These are phyloP conservation scores for Spathaspora arborariae DNA, from an alignment of 805 yeast genomes.

Conservation along the genomic window DNA sequence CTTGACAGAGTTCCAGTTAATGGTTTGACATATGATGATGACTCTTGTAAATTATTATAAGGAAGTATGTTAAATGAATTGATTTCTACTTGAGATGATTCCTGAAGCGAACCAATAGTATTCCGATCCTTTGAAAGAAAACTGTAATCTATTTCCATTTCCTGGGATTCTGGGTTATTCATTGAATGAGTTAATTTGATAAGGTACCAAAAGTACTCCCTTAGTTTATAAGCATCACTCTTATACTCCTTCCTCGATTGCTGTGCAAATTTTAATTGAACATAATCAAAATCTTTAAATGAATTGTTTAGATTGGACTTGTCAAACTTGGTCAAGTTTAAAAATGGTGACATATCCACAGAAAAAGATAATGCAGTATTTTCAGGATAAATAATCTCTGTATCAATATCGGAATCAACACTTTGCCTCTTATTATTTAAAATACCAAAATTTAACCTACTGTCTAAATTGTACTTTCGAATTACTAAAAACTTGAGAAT, in stretches of 20 bases:
- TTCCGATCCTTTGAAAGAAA: neutral
- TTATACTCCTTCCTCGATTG: constrained; percentile 3
- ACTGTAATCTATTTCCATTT: constrained; percentile 1
- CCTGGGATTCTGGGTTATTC: constrained; percentile 7
- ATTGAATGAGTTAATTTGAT: constrained; percentile 20
- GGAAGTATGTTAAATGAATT: neutral
- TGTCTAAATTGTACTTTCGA: neutral
- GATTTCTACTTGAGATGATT: neutral
- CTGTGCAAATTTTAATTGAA: constrained; percentile 5
- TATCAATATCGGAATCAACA: constrained; percentile 1
- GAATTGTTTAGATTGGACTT: constrained; percentile 15
- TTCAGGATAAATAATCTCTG: neutral
- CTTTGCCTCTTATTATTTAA: neutral
- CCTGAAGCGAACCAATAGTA: neutral
- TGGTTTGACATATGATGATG: neutral
- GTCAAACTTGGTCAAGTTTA: constrained; percentile 21
- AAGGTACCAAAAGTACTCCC: constrained; percentile 28
- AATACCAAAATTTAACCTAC: neutral
- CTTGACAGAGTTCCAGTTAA: neutral
- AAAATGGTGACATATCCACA: constrained; percentile 3
- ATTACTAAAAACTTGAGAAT: constrained; percentile 26
- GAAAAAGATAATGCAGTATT: neutral
- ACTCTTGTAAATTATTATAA: neutral
- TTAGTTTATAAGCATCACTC: constrained; percentile 24
- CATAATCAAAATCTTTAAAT: constrained; percentile 19